Evolutionary conservation across 345 rosid genomes (phyloP).

Genomic region (Euphorbia tirucalli): DNA sequence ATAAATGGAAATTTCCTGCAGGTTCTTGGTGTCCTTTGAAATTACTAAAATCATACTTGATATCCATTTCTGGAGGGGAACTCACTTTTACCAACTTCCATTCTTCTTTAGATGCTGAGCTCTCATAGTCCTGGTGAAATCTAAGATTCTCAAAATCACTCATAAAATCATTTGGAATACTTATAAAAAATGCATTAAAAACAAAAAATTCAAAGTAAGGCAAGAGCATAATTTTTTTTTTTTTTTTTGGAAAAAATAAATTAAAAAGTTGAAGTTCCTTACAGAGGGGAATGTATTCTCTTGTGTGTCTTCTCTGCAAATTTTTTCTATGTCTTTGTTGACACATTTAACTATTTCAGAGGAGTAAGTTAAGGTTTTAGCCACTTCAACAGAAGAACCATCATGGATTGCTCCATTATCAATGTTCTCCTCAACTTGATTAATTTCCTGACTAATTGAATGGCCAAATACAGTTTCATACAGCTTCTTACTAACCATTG

Average conservation of each 20-base stretch:
- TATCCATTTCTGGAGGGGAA: constrained; percentile 22
- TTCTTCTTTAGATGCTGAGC: constrained; percentile 31
- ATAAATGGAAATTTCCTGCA: constrained; percentile 3
- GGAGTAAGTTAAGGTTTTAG: constrained; percentile 29
- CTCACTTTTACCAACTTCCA: constrained; percentile 29
- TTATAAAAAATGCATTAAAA: too few relatives aligned
- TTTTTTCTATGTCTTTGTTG: constrained; percentile 26
- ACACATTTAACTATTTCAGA: constrained; percentile 33
- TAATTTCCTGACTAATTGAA: constrained; percentile 30
- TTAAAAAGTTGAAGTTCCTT: constrained; percentile 23
- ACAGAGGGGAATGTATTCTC: constrained; percentile 34
- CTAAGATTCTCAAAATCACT: constrained; percentile 2
- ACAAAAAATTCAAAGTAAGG: background rate
- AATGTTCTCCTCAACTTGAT: constrained; percentile 25
- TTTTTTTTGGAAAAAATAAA: too few relatives aligned
- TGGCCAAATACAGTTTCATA: constrained; percentile 42
- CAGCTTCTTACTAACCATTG: constrained; percentile 54
- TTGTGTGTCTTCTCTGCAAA: constrained; percentile 18
- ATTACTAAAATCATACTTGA: constrained; percentile 9
- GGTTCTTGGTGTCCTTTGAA: constrained; percentile 16
- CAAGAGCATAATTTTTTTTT: too few relatives aligned
- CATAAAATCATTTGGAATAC: background rate
- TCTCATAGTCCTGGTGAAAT: constrained; percentile 39
- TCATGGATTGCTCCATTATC: constrained; percentile 27
- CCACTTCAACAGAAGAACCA: constrained; percentile 37